phyloP scores from a whole-genome alignment of 108 stramenopile species.

The Cylindrotheca fusiformis region DNA sequence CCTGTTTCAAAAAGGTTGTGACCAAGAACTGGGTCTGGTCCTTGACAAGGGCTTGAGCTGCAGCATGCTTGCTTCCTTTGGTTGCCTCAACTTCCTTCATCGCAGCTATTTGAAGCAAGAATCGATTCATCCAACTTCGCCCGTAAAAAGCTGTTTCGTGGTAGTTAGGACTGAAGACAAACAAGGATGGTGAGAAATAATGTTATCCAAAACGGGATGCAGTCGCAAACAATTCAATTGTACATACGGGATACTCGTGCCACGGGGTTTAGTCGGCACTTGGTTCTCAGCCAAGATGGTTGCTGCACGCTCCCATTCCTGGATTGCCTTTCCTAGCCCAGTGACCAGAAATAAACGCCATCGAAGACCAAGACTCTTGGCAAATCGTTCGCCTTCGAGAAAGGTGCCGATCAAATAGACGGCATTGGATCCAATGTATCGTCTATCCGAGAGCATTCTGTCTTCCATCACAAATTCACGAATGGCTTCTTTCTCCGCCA shows the following conservation, averaged over 20 bases:
- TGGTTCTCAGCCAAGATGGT: conserved; percentile 34
- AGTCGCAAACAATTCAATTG: neutral
- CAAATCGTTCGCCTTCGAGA: conserved; percentile 57
- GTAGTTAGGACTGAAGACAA: conserved; percentile 58
- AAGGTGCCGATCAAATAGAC: conserved; percentile 69
- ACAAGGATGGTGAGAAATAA: conserved; percentile 1
- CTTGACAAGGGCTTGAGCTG: conserved; percentile 56
- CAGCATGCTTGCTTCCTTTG: conserved; percentile 34
- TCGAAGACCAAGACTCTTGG: conserved; percentile 53
- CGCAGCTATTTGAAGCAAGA: conserved; percentile 52
- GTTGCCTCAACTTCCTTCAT: conserved; percentile 28
- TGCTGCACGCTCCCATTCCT: conserved; percentile 74
- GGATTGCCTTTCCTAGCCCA: conserved; percentile 70
- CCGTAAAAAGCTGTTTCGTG: conserved; percentile 76
- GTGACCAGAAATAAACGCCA: conserved; percentile 74
- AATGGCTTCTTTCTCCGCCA: conserved; percentile 46
- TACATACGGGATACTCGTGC: conserved; percentile 39
- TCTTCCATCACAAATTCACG: conserved; percentile 77
- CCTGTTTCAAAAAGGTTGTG: conserved; percentile 58
- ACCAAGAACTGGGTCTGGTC: conserved; percentile 66
- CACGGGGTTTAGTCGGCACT: conserved; percentile 13
- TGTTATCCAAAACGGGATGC: neutral
- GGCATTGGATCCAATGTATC: conserved; percentile 80
- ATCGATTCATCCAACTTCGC: conserved; percentile 67
- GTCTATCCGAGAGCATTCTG: conserved; percentile 56